phyloP scores from a whole-genome alignment of 169 alveolate genomes.

The Cryptosporidium sp. region DNA sequence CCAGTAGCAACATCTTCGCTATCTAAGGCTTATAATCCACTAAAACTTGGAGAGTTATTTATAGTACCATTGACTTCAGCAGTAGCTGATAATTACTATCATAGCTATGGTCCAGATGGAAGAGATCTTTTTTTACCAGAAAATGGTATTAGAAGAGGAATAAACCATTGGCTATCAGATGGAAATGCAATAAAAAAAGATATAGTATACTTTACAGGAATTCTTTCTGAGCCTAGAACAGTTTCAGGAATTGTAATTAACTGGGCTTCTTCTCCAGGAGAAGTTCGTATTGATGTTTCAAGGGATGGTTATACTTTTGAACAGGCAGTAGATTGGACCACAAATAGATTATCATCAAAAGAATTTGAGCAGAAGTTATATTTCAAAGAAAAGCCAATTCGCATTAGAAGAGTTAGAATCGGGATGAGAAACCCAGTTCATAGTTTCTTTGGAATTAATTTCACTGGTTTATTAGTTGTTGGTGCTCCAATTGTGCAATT shows the following conservation, averaged over 20 bases:
- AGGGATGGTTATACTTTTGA: slow-evolving; percentile 62
- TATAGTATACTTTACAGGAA: slow-evolving; percentile 60
- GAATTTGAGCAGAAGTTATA: slow-evolving; percentile 66
- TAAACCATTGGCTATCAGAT: slow-evolving; percentile 71
- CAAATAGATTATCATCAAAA: slow-evolving; percentile 44
- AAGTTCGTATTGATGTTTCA: slow-evolving; percentile 70
- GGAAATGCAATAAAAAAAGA: slow-evolving; percentile 70
- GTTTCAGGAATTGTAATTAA: slow-evolving; percentile 74
- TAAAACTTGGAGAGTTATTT: slow-evolving; percentile 66
- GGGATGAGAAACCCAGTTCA: slow-evolving; percentile 50
- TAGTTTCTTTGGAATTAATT: slow-evolving; percentile 62
- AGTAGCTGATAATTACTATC: slow-evolving; percentile 59
- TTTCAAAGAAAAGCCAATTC: slow-evolving; percentile 58
- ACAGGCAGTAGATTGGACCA: slow-evolving; percentile 71
- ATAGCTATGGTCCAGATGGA: slow-evolving; percentile 71
- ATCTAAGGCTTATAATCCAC: slow-evolving; percentile 69
- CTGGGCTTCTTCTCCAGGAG: slow-evolving; percentile 76
- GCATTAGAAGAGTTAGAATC: slow-evolving; percentile 45
- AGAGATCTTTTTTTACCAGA: slow-evolving; percentile 57
- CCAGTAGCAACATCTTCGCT: slow-evolving; percentile 51
- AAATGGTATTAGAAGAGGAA: slow-evolving; percentile 74
- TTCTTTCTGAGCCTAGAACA: slow-evolving; percentile 64
- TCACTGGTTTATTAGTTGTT: slow-evolving; percentile 56
- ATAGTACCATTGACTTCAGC: slow-evolving; percentile 59
- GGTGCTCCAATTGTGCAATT: slow-evolving; percentile 74